Evolutionary conservation across 2,329 filamentous ascomycete species (phyloP).

Genomic region (Aureobasidium uvarum): DNA sequence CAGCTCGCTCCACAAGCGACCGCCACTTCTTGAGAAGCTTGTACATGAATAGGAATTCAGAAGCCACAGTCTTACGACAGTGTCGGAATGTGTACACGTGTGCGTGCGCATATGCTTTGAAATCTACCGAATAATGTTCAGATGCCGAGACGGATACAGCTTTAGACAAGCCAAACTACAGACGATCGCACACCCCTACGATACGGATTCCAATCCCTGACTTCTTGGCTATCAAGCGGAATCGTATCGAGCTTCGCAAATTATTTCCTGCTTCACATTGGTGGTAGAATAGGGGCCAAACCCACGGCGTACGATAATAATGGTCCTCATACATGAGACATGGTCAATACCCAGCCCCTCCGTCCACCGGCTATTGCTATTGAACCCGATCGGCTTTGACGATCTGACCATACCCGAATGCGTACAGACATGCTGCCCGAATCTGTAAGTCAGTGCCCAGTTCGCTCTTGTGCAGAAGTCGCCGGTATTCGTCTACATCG

Average conservation of each 20-base stretch:
- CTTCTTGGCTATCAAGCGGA: not conserved
- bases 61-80: not conserved
- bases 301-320: too few relatives aligned
- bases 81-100: not conserved
- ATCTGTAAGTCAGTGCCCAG: too few relatives aligned
- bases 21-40: not conserved
- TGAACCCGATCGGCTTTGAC: too few relatives aligned
- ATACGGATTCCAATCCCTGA: not conserved
- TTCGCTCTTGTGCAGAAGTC: too few relatives aligned
- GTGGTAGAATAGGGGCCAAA: too few relatives aligned
- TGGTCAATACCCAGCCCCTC: too few relatives aligned
- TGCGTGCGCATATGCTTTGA: not conserved
- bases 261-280: not conserved
- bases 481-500: too few relatives aligned
- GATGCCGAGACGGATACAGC: not conserved
- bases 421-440: too few relatives aligned
- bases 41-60: not conserved
- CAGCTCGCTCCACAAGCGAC: conserved; percentile 15
- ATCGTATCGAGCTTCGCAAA: not conserved
- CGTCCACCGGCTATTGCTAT: too few relatives aligned
- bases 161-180: not conserved
- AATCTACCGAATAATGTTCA: not conserved
- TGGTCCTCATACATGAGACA: too few relatives aligned
- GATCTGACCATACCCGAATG: too few relatives aligned
- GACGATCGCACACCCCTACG: not conserved